These are phyloP conservation scores for Arthroderma uncinatum DNA, from an alignment of 2,329 filamentous ascomycete species.

Conservation along the genomic window DNA sequence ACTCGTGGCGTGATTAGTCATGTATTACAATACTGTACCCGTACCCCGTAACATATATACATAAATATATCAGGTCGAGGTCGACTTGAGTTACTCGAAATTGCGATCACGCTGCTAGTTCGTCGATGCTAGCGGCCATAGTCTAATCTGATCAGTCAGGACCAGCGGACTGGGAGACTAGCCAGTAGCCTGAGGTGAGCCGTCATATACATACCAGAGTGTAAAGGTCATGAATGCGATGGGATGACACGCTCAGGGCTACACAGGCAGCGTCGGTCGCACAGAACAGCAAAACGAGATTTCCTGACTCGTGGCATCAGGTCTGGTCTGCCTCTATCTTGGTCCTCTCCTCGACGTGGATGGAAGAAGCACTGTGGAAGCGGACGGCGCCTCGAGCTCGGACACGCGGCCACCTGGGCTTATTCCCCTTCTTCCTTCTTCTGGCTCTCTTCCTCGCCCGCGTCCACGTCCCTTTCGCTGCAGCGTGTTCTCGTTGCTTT, in stretches of 20 bases:
- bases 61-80: too few species aligned
- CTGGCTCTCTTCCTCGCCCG: background rate
- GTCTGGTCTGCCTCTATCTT: background rate
- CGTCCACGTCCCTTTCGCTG: too few species aligned
- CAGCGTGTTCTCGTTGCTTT: background rate
- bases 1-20: constrained; percentile 5
- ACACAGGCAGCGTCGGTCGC: background rate
- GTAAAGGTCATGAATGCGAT: too few species aligned
- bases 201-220: too few species aligned
- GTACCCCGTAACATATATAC: too few species aligned
- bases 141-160: too few species aligned
- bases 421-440: background rate
- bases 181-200: too few species aligned
- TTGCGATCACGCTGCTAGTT: too few species aligned
- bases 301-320: background rate
- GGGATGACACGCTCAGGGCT: background rate
- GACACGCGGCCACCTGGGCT: background rate
- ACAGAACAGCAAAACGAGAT: constrained; percentile 3
- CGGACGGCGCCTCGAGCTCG: background rate
- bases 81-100: too few species aligned
- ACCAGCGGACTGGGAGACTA: too few species aligned
- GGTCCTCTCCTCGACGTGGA: background rate
- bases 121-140: too few species aligned
- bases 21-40: background rate
- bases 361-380: background rate